These are phyloP conservation scores for Arctostaphylos glauca DNA, from an alignment of 148 eudicot species.

Conservation along the genomic window DNA sequence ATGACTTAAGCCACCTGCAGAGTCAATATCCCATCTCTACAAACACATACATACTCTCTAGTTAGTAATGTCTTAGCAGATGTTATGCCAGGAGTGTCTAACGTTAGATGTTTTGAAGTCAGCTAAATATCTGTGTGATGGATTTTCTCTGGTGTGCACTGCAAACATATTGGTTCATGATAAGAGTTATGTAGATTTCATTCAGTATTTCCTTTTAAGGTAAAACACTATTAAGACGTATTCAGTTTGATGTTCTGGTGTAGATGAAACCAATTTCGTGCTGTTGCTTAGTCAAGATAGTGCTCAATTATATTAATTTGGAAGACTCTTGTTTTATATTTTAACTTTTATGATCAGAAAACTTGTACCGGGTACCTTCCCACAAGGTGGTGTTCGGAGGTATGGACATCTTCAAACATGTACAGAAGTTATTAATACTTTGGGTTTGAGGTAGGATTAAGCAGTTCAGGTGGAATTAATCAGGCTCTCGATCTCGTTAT, in stretches of 20 bases:
- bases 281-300: neutral
- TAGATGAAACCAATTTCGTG: neutral
- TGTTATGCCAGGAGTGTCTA: neutral
- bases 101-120: neutral
- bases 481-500: neutral
- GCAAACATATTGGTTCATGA: neutral
- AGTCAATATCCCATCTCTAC: neutral
- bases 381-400: neutral
- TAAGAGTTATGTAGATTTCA: neutral
- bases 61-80: neutral
- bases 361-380: neutral
- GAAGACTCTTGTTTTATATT: neutral
- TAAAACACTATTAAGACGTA: neutral
- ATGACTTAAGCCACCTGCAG: neutral
- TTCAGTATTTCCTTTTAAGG: neutral
- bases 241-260: neutral
- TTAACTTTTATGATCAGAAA: neutral
- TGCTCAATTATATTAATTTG: neutral
- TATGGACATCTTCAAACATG: neutral
- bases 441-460: neutral
- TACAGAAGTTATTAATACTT: neutral
- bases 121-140: neutral
- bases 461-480: neutral
- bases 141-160: neutral
- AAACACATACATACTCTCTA: neutral